Base-by-base conservation (phyloP, 768 basidiomycete genomes). In the Tephrocybe sp. region DNA sequence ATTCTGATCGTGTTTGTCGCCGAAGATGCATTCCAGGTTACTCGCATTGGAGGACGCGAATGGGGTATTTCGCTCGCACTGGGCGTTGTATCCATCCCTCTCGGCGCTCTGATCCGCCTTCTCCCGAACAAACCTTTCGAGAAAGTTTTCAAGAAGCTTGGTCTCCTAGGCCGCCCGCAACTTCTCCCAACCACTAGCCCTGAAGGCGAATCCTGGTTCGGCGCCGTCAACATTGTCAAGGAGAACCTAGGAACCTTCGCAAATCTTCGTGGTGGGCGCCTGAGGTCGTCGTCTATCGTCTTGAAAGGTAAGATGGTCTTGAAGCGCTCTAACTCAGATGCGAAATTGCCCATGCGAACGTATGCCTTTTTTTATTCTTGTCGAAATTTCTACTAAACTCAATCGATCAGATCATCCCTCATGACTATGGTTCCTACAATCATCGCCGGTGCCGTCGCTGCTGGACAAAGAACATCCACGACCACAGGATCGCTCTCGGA, bases 31-130 rank as follows among this genome's bases (percentile, higher is more conserved):
- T 98, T 99, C 77, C 85, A 90, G 62, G 96, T 98, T 8, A 86
- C 83, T 0, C 76, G 65, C 7, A 84, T 98, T 45, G 73, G 73
- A 33, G 93, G 89, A 8, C 83, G 82, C 34, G 93, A 96, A 67
- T 99, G 97, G 97, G 94, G 84, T 47, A 91, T 98, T 58, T 90
- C 91, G 0, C 73, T 99, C 33, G 86, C 92, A 43, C 79, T 98
- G 28, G 97, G 96, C 30, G 55, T 87, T 37, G 81, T 93, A 41
- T 87, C 97, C 9, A 83, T 98, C 39, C 97, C 96, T 4, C 77
- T 96, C 60, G 97, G 93, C 46, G 85, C 75, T 32, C 62, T 93
- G 55, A 79, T 95, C 53, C 90, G 96, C 37, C 68, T 84, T 18
- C 66, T 95, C 24, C 96, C 96, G 41, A 93, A 88, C 61, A 79